Conservation (phyloP, 2,329 filamentous ascomycete genomes). For the Colletotrichum chrysophilum region DNA sequence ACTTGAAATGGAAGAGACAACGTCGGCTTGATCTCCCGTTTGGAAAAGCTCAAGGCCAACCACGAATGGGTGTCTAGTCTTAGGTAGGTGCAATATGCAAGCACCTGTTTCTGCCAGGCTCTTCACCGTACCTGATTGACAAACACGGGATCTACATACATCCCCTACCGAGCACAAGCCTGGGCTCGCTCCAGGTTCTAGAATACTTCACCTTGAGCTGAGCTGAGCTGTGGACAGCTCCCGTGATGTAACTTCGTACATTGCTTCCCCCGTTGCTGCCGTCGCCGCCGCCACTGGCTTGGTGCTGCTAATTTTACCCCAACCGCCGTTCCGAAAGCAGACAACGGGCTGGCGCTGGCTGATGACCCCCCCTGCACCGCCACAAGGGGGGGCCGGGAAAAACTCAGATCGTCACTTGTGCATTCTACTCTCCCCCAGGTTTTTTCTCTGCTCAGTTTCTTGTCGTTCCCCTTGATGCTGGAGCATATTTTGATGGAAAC, state of each 20-base stretch:
- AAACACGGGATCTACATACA: background rate
- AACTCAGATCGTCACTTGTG: conserved; percentile 16
- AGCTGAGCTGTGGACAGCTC: background rate
- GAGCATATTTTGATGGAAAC: background rate
- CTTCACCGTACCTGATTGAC: conserved; percentile 9
- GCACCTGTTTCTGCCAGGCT: background rate
- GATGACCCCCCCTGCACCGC: conserved; percentile 5
- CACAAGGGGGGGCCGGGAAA: background rate
- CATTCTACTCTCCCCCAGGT: background rate
- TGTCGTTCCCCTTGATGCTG: background rate
- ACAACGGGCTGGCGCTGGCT: background rate
- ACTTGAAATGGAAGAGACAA: background rate
- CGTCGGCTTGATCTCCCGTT: background rate
- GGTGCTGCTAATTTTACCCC: background rate
- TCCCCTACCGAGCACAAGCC: background rate
- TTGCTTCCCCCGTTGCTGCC: background rate
- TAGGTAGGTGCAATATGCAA: background rate
- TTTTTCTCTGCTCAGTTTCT: background rate
- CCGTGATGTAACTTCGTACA: background rate
- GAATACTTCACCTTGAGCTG: background rate
- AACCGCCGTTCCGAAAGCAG: background rate
- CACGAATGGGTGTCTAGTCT: background rate
- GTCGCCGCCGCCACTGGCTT: background rate
- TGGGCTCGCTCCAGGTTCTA: background rate
- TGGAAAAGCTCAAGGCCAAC: background rate